These are phyloP conservation scores for Flueggea neowawraea DNA, from an alignment of 441 rosid genomes.

Conservation along the genomic window DNA sequence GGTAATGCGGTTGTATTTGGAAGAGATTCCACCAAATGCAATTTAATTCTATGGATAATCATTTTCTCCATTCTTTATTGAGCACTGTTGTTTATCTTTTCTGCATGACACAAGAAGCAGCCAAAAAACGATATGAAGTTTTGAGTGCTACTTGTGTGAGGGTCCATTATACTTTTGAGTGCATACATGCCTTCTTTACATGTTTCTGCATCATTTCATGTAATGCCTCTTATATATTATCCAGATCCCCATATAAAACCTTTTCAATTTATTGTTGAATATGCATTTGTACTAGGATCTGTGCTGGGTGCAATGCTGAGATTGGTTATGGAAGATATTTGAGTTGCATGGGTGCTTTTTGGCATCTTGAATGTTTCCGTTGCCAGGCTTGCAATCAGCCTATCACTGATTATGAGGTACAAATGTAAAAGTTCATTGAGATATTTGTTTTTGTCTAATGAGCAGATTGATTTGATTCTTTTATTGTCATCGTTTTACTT, in stretches of 20 bases:
- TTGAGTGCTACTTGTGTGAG: no score
- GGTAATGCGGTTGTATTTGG: constrained; percentile 35
- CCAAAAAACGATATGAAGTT: no score
- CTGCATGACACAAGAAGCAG: no score
- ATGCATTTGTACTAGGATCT: constrained; percentile 42
- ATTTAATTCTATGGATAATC: no score
- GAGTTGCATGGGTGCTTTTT: constrained; percentile 82
- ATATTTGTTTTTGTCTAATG: constrained; percentile 7
- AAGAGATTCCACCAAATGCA: background rate
- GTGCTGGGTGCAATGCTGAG: constrained; percentile 79
- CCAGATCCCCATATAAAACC: constrained; percentile 5
- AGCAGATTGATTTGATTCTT: constrained; percentile 5
- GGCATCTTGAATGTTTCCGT: constrained; percentile 98
- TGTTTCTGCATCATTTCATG: background rate
- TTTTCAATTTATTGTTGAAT: constrained; percentile 16
- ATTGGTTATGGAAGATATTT: constrained; percentile 84
- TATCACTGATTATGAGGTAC: constrained; percentile 84
- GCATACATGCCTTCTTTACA: no score
- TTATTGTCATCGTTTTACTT: background rate
- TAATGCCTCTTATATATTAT: constrained; percentile 1
- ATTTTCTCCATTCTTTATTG: no score
- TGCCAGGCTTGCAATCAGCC: constrained; percentile 80
- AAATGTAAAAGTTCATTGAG: constrained; percentile 6
- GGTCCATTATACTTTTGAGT: no score
- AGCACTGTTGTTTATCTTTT: no score